A percentile compares a stretch with the other conserved stretches of the same genome.
Evolutionary conservation across 2,329 filamentous ascomycete genomes (phyloP).

Genomic region (Penicillium digitatum): DNA sequence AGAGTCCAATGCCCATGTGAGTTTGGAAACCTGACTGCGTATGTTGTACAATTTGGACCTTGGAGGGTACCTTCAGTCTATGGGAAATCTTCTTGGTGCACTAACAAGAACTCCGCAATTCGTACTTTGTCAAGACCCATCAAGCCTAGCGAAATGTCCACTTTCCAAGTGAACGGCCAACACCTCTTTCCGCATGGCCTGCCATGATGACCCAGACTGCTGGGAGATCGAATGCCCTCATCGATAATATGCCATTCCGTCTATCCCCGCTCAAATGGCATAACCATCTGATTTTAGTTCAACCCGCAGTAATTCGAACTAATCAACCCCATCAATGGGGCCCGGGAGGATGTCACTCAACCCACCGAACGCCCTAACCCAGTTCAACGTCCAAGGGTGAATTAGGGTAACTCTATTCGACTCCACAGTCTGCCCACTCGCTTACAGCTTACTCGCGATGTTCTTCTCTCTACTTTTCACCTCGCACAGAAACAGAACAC

Average conservation of each 20-base stretch:
- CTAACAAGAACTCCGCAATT: background rate
- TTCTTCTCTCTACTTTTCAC: background rate
- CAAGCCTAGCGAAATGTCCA: background rate
- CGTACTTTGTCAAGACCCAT: background rate
- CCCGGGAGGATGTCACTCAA: background rate
- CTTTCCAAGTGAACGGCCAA: background rate
- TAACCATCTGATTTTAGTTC: background rate
- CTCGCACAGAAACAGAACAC: background rate
- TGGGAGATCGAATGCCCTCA: background rate
- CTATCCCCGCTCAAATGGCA: background rate
- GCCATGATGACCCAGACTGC: background rate
- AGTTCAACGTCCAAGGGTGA: background rate
- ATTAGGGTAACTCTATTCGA: background rate
- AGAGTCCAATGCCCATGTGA: background rate
- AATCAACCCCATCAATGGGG: background rate
- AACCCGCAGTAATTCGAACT: background rate
- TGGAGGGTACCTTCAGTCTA: background rate
- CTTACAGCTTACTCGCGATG: background rate
- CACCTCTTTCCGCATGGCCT: background rate
- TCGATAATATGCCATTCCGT: background rate
- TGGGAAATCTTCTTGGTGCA: background rate
- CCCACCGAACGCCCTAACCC: background rate
- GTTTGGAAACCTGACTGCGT: background rate
- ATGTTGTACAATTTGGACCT: background rate
- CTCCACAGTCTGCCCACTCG: constrained; percentile 1